Evolutionary conservation across 352 stramenopile species (phyloP).

Genomic region (Phytophthora capsici): DNA sequence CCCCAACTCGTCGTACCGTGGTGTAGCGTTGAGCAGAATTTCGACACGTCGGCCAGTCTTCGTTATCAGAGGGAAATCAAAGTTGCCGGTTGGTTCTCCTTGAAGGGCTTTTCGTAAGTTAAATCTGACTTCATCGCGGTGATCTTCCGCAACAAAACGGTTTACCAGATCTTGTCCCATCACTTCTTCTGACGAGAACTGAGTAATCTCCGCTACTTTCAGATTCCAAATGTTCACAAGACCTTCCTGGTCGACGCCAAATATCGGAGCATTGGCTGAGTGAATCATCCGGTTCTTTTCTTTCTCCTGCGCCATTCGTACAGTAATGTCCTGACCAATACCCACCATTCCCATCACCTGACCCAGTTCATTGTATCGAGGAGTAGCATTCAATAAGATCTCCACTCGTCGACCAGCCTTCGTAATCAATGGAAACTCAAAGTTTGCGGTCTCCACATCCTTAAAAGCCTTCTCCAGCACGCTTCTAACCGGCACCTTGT

Average conservation of each 20-base stretch:
- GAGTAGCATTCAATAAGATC: constrained; percentile 26
- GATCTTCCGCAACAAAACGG: constrained; percentile 39
- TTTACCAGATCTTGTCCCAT: constrained; percentile 76
- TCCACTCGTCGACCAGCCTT: constrained; percentile 18
- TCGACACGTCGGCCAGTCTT: constrained; percentile 44
- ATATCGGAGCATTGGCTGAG: constrained; percentile 81
- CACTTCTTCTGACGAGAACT: constrained; percentile 80
- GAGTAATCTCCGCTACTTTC: constrained; percentile 77
- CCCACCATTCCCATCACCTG: constrained; percentile 28
- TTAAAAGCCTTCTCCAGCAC: constrained; percentile 19
- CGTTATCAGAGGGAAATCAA: constrained; percentile 67
- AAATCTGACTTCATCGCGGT: constrained; percentile 18
- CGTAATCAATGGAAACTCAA: constrained; percentile 27
- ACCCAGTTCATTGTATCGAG: constrained; percentile 23
- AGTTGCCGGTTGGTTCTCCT: constrained; percentile 52
- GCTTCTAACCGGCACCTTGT: constrained; percentile 9
- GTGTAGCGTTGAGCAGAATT: constrained; percentile 57
- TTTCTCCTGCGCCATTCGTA: constrained; percentile 39
- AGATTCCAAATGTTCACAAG: constrained; percentile 83
- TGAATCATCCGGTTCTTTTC: constrained; percentile 79
- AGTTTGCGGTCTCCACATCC: constrained; percentile 20
- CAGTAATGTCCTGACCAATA: constrained; percentile 33
- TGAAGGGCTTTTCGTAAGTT: constrained; percentile 45
- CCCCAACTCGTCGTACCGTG: constrained; percentile 44
- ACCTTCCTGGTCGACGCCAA: constrained; percentile 68